phyloP scores from a whole-genome alignment of 2,329 filamentous ascomycete genomes.

The Neurospora sp. region DNA sequence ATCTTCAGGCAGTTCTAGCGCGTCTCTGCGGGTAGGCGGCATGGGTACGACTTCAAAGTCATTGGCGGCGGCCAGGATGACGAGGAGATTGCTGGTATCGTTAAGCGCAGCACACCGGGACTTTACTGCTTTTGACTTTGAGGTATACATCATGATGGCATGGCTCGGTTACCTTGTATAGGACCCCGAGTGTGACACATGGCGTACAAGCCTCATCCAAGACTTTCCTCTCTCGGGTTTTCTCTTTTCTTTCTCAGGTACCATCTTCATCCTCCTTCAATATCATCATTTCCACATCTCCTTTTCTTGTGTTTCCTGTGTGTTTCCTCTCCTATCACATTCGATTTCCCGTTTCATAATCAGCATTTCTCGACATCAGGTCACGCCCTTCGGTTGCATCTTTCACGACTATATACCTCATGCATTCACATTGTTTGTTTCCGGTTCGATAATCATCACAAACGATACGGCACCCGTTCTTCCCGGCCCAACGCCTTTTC shows the following conservation, averaged over 20 bases:
- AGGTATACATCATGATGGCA: background rate
- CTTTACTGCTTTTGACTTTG: background rate
- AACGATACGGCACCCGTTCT: background rate
- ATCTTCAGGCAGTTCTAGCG: background rate
- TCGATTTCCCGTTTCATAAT: background rate
- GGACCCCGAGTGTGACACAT: background rate
- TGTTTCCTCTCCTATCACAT: background rate
- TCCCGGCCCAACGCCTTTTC: conserved; percentile 8
- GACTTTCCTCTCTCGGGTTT: background rate
- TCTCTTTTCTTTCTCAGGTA: background rate
- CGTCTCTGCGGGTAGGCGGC: background rate
- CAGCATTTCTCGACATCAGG: background rate
- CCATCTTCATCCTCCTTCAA: background rate
- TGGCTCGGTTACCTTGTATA: background rate
- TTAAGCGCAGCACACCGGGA: background rate
- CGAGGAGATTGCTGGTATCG: background rate
- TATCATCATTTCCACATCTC: background rate
- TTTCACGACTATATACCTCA: background rate
- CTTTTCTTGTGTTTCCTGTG: background rate
- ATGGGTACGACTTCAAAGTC: background rate
- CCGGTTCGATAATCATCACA: background rate
- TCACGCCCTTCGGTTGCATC: background rate
- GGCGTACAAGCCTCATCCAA: background rate
- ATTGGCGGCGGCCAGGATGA: background rate
- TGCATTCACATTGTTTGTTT: background rate